Evolutionary conservation across 352 stramenopile genomes (phyloP).

Genomic region (Phytophthora pluvialis): DNA sequence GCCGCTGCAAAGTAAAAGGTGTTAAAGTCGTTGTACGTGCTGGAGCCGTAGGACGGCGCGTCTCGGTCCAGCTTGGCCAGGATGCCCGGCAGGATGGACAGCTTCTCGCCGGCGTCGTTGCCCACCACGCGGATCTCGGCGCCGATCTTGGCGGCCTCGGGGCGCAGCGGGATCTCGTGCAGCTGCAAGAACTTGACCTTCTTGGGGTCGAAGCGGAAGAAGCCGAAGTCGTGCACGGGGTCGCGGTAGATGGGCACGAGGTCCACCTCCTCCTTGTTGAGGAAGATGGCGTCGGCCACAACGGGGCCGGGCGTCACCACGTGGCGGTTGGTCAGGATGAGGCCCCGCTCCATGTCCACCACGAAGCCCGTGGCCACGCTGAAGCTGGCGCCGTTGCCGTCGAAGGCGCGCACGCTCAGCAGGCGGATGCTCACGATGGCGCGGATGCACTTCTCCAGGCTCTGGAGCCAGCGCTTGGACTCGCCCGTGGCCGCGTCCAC

Average conservation of each 20-base stretch:
- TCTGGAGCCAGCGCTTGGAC: constrained; percentile 75
- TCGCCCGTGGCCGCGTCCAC: constrained; percentile 50
- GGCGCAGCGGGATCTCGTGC: constrained; percentile 88
- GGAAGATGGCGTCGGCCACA: constrained; percentile 91
- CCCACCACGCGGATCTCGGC: constrained; percentile 93
- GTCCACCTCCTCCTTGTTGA: constrained; percentile 94
- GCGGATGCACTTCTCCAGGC: constrained; percentile 73
- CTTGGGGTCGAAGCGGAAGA: constrained; percentile 89
- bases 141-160: constrained; percentile 87
- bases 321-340: constrained; percentile 94
- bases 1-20: constrained; percentile 93
- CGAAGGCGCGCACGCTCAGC: constrained; percentile 87
- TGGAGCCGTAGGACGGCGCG: constrained; percentile 87
- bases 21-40: constrained; percentile 93
- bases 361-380: constrained; percentile 93
- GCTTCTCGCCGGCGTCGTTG: constrained; percentile 93
- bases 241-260: constrained; percentile 91
- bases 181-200: constrained; percentile 90
- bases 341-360: constrained; percentile 85
- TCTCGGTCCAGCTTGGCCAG: constrained; percentile 92
- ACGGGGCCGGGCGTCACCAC: constrained; percentile 90
- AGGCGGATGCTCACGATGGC: constrained; percentile 90
- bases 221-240: constrained; percentile 94
- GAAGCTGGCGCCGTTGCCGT: constrained; percentile 87
- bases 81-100: constrained; percentile 91